A percentile compares a stretch with the other conserved stretches of the same genome.
Evolutionary conservation across 305 asterid species (phyloP).

Genomic region (Fraxinus albicans): DNA sequence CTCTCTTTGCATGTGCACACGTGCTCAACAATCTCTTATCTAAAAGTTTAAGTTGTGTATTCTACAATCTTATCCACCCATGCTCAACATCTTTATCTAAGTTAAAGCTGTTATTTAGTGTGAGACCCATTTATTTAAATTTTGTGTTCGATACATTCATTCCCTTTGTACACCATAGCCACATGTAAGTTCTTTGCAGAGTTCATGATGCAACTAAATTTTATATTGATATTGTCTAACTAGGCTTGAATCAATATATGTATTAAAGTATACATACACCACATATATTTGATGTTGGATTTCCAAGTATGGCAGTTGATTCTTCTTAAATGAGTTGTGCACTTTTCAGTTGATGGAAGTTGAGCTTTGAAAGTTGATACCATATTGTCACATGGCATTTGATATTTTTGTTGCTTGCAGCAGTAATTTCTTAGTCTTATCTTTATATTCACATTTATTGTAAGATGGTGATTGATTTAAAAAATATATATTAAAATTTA

Average conservation of each 20-base stretch:
- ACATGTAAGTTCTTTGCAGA: not conserved
- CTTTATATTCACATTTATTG: not conserved
- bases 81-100: too few species aligned
- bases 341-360: conserved; percentile 23
- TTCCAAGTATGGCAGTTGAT: conserved; percentile 6
- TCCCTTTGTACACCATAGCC: too few species aligned
- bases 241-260: too few species aligned
- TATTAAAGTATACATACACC: too few species aligned
- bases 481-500: not conserved
- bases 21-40: too few species aligned
- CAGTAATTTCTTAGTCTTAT: conserved; percentile 16
- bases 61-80: too few species aligned
- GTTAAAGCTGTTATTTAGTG: too few species aligned
- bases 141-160: too few species aligned
- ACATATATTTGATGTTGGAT: not conserved
- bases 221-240: not conserved
- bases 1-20: too few species aligned
- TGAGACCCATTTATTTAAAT: too few species aligned
- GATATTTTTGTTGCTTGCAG: conserved; percentile 9
- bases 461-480: not conserved
- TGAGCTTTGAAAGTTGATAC: conserved; percentile 18
- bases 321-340: conserved; percentile 8
- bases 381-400: conserved; percentile 8
- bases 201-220: not conserved
- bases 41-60: too few species aligned